Percentiles rank a stretch among this genome's conserved stretches.
Conservation (phyloP, 1,284 basidiomycete species). For the Stereum hirsutum region DNA sequence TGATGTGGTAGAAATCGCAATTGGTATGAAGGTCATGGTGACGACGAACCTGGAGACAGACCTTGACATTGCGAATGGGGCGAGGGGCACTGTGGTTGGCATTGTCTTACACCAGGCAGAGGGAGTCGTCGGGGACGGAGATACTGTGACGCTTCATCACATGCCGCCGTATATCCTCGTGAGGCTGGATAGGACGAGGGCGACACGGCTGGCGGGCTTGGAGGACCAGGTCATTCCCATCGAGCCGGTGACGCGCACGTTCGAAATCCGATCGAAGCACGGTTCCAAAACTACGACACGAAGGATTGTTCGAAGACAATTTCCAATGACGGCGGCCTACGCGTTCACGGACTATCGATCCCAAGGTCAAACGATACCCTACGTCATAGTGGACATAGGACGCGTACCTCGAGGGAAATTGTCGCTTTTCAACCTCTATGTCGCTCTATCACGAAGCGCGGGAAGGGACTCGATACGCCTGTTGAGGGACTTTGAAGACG, state of each 20-base stretch:
- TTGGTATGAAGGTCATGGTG: constrained; percentile 36
- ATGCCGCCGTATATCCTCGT: constrained; percentile 25
- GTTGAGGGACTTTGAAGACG: constrained; percentile 8
- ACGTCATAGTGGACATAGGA: constrained; percentile 22
- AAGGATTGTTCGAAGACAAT: constrained; percentile 11
- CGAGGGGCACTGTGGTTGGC: constrained; percentile 21
- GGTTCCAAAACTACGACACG: not conserved
- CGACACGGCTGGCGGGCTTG: constrained; percentile 14
- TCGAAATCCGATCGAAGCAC: constrained; percentile 5
- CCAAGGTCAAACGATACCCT: constrained; percentile 20
- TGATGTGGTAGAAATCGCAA: constrained; percentile 21
- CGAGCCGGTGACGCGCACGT: constrained; percentile 10
- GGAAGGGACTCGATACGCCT: constrained; percentile 20
- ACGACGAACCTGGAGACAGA: constrained; percentile 30
- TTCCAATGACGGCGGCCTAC: constrained; percentile 21
- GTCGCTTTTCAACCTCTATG: constrained; percentile 22
- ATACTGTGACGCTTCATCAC: constrained; percentile 13
- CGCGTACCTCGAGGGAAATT: constrained; percentile 17
- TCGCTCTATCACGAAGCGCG: constrained; percentile 22
- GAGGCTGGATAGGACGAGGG: constrained; percentile 18
- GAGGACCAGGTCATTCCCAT: constrained; percentile 18
- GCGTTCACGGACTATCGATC: constrained; percentile 25
- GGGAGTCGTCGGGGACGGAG: constrained; percentile 8
- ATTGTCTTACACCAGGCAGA: constrained; percentile 22
- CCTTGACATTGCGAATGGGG: constrained; percentile 29